Percentiles rank a stretch among this genome's conserved stretches.
These are phyloP conservation scores for Populus nigra DNA, from an alignment of 345 rosid genomes.

Conservation along the genomic window DNA sequence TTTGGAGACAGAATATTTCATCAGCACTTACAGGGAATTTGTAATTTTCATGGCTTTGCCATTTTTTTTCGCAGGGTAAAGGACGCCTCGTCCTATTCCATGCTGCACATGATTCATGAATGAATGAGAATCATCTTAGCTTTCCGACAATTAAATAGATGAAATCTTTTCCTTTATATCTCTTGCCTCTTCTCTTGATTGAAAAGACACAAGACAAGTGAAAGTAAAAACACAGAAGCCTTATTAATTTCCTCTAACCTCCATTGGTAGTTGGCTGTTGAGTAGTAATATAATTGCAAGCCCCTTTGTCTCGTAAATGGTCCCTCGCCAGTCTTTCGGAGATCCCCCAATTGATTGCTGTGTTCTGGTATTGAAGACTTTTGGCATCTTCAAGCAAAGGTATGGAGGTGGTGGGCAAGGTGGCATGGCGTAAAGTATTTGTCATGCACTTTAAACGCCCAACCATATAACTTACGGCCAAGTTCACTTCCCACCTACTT, in stretches of 20 bases:
- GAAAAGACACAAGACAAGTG: not conserved
- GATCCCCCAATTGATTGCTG: not conserved
- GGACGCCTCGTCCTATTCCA: not conserved
- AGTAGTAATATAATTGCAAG: not conserved
- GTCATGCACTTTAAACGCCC: not conserved
- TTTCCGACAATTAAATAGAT: not conserved
- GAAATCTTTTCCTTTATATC: not conserved
- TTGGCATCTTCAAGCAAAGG: slow-evolving; percentile 5
- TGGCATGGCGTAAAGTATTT: not conserved
- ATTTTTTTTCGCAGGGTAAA: not conserved
- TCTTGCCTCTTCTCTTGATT: not conserved
- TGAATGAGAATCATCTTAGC: not conserved
- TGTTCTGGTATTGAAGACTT: not conserved
- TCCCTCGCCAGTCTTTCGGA: not conserved
- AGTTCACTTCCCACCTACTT: not conserved
- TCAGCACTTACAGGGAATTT: no score
- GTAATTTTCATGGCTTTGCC: not conserved
- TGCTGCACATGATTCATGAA: not conserved
- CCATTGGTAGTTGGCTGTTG: not conserved
- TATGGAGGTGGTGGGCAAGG: not conserved
- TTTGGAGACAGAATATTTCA: no score
- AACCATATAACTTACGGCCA: not conserved
- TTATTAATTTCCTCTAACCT: not conserved
- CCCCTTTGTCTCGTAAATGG: not conserved
- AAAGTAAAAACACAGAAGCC: not conserved